Conservation (phyloP, 306 rosid species). For the Datisca glomerata region DNA sequence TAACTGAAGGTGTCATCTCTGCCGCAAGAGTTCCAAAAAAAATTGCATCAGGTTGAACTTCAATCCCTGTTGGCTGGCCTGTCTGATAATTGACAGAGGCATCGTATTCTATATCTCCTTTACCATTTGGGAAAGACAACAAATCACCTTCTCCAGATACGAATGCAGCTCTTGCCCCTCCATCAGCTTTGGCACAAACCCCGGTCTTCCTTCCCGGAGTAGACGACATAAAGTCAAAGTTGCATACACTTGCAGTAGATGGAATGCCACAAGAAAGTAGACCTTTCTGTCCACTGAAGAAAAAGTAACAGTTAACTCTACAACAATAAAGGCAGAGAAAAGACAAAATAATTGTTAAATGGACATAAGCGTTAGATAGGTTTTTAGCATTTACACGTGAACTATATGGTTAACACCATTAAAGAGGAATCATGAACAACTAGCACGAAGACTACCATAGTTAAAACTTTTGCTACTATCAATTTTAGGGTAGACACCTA, state of each 20-base stretch:
- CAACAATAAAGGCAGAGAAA: background rate
- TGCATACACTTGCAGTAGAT: constrained; percentile 4
- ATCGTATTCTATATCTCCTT: background rate
- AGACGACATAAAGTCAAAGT: constrained; percentile 8
- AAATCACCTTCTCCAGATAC: constrained; percentile 35
- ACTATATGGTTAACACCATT: too few species aligned
- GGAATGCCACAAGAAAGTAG: constrained; percentile 2
- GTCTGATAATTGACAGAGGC: background rate
- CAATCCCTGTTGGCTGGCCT: constrained; percentile 9
- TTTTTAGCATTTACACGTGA: background rate
- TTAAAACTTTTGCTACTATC: background rate
- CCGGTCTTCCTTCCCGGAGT: constrained; percentile 13
- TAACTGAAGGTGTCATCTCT: too few species aligned
- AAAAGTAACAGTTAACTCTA: background rate
- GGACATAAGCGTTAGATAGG: background rate
- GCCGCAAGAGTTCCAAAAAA: constrained; percentile 21
- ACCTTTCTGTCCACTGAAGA: constrained; percentile 8
- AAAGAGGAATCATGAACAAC: too few species aligned
- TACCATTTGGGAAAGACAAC: constrained; percentile 15
- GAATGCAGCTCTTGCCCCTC: constrained; percentile 21
- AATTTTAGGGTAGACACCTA: too few species aligned
- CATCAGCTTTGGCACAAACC: constrained; percentile 13
- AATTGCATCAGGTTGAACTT: constrained; percentile 15
- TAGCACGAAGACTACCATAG: background rate
- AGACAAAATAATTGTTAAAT: background rate